These are phyloP conservation scores for Clohesyomyces aquaticus DNA, from an alignment of 495 filamentous ascomycete genomes.

Conservation along the genomic window DNA sequence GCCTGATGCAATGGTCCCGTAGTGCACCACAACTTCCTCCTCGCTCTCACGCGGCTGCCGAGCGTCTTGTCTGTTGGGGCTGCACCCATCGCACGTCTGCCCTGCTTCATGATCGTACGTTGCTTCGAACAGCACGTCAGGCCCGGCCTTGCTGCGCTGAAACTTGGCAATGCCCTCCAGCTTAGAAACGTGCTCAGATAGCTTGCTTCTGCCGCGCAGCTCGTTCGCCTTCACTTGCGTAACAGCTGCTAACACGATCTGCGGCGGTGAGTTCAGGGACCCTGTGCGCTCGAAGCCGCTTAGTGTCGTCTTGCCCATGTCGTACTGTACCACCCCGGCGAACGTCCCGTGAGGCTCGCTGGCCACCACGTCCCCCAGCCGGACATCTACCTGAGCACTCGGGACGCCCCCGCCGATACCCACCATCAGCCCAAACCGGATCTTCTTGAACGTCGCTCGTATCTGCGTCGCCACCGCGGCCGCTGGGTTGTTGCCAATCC, in stretches of 20 bases:
- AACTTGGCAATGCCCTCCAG: constrained; percentile 21
- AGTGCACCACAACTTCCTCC: constrained; percentile 43
- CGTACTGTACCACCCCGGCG: constrained; percentile 50
- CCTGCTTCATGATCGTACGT: constrained; percentile 31
- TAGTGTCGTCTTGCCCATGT: constrained; percentile 38
- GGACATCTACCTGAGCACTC: constrained; percentile 45
- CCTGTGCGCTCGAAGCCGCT: constrained; percentile 37
- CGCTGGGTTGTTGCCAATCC: constrained; percentile 48
- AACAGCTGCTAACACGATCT: constrained; percentile 33
- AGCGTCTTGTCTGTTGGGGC: constrained; percentile 7
- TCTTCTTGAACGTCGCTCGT: constrained; percentile 49
- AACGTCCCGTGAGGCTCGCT: constrained; percentile 37
- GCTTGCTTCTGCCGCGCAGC: constrained; percentile 14
- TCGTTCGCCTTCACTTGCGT: constrained; percentile 27
- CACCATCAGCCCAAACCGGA: constrained; percentile 54
- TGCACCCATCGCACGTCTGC: constrained; percentile 28
- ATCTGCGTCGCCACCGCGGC: constrained; percentile 46
- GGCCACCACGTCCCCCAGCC: constrained; percentile 54
- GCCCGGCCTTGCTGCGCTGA: constrained; percentile 11
- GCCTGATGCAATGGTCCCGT: constrained; percentile 51
- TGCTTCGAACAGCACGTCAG: constrained; percentile 37
- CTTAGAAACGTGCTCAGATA: constrained; percentile 16
- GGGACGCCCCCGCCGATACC: constrained; percentile 54
- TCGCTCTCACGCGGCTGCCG: constrained; percentile 31
- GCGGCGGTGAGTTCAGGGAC: constrained; percentile 42